Conservation (phyloP, 2,329 filamentous ascomycete species). For the Xylaria digitata region DNA sequence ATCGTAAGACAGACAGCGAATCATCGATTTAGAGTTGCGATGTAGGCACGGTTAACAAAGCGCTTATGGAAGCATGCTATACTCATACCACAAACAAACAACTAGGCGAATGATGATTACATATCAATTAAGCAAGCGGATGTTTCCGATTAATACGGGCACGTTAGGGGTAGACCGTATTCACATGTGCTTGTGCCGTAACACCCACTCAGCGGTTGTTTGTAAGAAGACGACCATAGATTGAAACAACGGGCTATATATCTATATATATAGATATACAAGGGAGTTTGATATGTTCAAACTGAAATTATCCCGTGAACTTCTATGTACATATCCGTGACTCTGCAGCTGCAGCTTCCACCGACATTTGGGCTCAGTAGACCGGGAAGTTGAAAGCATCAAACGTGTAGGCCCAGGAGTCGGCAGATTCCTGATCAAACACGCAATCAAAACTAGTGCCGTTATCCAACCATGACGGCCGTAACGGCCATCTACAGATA, state of each 20-base stretch:
- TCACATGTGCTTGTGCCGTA: no score
- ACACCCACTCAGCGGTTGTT: no score
- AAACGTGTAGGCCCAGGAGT: slow-evolving; percentile 33
- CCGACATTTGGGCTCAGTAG: slow-evolving; percentile 15
- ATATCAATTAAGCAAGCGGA: no score
- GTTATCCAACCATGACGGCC: slow-evolving; percentile 55
- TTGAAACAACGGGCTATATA: neutral
- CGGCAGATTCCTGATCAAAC: slow-evolving; percentile 36
- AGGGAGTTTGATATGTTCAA: neutral
- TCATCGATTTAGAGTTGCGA: no score
- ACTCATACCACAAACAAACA: no score
- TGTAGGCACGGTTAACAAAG: neutral
- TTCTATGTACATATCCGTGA: neutral
- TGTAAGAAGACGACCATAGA: neutral
- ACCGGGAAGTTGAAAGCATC: slow-evolving; percentile 30
- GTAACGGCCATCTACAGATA: slow-evolving; percentile 57
- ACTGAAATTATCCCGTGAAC: neutral
- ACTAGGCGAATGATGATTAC: no score
- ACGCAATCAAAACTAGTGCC: slow-evolving; percentile 42
- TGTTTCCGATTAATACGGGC: no score
- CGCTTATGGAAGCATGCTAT: neutral
- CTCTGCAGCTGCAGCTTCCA: neutral
- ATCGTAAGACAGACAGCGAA: no score
- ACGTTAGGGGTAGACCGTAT: no score
- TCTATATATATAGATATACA: no score